phyloP scores from a whole-genome alignment of 192 early-diverging fungal genomes.

The Coemansia asiatica region DNA sequence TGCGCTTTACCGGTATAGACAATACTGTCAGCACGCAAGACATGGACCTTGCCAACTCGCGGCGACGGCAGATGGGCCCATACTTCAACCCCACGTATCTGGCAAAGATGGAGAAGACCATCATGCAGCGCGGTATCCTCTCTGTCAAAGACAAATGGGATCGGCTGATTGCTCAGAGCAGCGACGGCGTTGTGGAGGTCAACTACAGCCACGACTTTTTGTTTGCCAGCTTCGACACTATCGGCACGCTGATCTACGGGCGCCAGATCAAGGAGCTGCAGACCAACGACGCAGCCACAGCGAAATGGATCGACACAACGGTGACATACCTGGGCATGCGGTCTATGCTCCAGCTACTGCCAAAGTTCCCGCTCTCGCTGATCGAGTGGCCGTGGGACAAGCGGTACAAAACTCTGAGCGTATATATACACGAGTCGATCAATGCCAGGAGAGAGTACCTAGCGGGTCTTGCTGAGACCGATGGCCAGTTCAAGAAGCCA shows the following conservation, averaged over 20 bases:
- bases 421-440: conserved; percentile 37
- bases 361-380: conserved; percentile 23
- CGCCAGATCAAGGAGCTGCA: conserved; percentile 32
- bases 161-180: conserved; percentile 13
- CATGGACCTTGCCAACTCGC: conserved; percentile 31
- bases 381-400: conserved; percentile 31
- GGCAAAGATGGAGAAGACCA: conserved; percentile 40
- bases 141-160: conserved; percentile 45
- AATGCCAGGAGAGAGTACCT: conserved; percentile 16
- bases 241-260: conserved; percentile 44
- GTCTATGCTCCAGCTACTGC: conserved; percentile 38
- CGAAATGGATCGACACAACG: conserved; percentile 39
- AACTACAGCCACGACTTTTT: conserved; percentile 48
- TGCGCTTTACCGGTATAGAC: conserved; percentile 46
- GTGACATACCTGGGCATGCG: conserved; percentile 39
- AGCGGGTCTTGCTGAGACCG: neutral
- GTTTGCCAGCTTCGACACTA: conserved; percentile 43
- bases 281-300: conserved; percentile 25
- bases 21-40: conserved; percentile 47
- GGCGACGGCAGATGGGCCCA: conserved; percentile 45
- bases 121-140: conserved; percentile 40
- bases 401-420: conserved; percentile 29
- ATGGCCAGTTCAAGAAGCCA: conserved; percentile 8
- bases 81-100: conserved; percentile 39
- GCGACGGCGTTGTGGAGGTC: conserved; percentile 28